Conservation (phyloP, 306 rosid species). For the Cucurbita argyrosperma region DNA sequence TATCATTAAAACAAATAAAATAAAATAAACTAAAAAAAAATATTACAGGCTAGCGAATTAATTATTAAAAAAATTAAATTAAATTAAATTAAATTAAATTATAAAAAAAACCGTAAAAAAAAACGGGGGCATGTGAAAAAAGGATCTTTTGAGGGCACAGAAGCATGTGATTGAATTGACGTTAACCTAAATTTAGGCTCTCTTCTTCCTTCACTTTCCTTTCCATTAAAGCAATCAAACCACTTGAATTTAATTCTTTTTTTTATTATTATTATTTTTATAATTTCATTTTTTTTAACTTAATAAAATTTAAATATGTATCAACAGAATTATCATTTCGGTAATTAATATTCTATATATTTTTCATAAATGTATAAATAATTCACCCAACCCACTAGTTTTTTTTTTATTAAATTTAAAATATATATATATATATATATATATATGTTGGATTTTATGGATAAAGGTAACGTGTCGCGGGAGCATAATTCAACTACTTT, state of each 20-base stretch:
- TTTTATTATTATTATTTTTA: no score
- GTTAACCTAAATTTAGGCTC: conserved; percentile 5
- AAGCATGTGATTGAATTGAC: conserved; percentile 5
- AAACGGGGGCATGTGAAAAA: neutral
- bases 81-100: no score
- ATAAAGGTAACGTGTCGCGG: no score
- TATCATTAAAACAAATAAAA: neutral
- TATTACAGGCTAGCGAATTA: neutral
- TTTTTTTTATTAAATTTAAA: neutral
- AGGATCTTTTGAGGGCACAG: neutral
- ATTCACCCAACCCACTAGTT: neutral
- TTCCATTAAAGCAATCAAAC: neutral
- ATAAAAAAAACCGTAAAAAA: neutral
- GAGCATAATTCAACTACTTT: no score
- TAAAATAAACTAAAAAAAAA: neutral
- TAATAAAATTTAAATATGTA: no score
- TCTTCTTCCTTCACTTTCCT: conserved; percentile 2
- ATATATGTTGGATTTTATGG: no score
- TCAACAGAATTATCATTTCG: no score
- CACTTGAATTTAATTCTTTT: neutral
- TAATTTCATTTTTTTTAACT: no score
- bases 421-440: no score
- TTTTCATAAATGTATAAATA: neutral
- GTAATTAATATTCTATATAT: neutral
- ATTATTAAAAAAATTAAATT: neutral